Evolutionary conservation across 2,329 filamentous ascomycete genomes (phyloP), one percentile per base, ranked within the genome.

Genomic region (Coleophoma eucalyptorum): DNA sequence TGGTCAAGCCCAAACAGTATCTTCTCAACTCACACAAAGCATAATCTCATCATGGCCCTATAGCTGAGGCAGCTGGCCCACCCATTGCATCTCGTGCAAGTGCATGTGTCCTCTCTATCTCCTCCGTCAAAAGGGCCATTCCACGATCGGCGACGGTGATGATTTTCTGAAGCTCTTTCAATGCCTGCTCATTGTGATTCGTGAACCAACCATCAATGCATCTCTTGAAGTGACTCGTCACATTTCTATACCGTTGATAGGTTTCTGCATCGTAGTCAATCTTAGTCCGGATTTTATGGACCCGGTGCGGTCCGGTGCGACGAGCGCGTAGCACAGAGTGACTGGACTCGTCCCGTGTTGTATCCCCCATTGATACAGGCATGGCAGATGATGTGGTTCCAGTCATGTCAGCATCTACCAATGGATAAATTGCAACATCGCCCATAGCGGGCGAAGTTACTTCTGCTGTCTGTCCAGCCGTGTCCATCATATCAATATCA

Each of bases 171-270:
- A 67, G 49, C 43, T 64, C 58, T 32, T 58, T 53, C 26, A 64
- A 44, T 3, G 64, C 62, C 35, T 56, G 55, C 42, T 65, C 60
- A 35, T 63, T 66, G 15, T 67, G 59, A n/a, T 65, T 65, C 35
- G 55, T 51, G 48, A 67, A 67, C 33, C 55, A 48, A 0, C 64
- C 64, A 46, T 67, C 65, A 11, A 67, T 62, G 37, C 55, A 62
- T 2, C 54, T 50, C 44, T 65, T 65, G 48, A 56, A 65, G 11
- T 57, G 52, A 2, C 63, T 65, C 2, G 63, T 64, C 5, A 58
- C 59, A 37, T 67, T 66, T n/a, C 60, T 55, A 21, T 43, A 47
- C 15, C 45, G 43, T 44, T 66, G 64, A 46, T 56, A 65, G 3
- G 57, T 56, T 38, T 66, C 61, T 4, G 59, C 59, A 44, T 65